Base-by-base conservation (phyloP, 1,139 yeast species). In the Saccharomycopsis crataegensis region DNA sequence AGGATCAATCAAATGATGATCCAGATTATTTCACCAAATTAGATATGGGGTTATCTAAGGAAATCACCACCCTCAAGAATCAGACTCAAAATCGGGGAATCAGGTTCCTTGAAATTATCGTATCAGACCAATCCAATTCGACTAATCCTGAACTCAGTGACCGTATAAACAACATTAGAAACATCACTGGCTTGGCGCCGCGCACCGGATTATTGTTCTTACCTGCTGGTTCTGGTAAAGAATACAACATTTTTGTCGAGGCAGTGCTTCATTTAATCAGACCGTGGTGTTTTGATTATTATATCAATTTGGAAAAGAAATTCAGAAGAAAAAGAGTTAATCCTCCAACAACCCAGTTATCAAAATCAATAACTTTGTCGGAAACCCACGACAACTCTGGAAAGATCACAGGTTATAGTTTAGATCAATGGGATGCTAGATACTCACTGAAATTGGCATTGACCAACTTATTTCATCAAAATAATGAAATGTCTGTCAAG, bases 361-460 rank as follows among this genome's bases (percentile, higher is more conserved):
- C 60, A 49, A 48, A 62, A 59, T 43, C 59, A 61, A 8, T 51
- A 55, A 22, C 48, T 50, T 7, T 53, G 54, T 31, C 53, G 52
- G 55, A 60, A 51, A 16, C 52, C 49, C 17, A 45, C 43, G 8
- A 49, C 55, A 46, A n/a, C 6, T 16, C 41, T 16, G 44, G 48
- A 12, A 44, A 43, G 34, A 52, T 58, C 6, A 59, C 54, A 17
- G 61, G 59, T 3, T 68, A 66, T 14, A 59, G 68, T 2, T 62
- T 65, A 44, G 67, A 64, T 4, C 70, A 72, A 9, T 75, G 79
- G 74, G 74, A 74, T n/a, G 71, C 77, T 0, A 66, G 83, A 36
- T 77, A 77, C 58, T 70, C 76, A 1, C 62, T 77, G 57, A 80
- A 80, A 59, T 65, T 72, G 42, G 82, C 80, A 0, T 65, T 72